Conservation (phyloP, 148 eudicot species). For the Rhododendron molle region DNA sequence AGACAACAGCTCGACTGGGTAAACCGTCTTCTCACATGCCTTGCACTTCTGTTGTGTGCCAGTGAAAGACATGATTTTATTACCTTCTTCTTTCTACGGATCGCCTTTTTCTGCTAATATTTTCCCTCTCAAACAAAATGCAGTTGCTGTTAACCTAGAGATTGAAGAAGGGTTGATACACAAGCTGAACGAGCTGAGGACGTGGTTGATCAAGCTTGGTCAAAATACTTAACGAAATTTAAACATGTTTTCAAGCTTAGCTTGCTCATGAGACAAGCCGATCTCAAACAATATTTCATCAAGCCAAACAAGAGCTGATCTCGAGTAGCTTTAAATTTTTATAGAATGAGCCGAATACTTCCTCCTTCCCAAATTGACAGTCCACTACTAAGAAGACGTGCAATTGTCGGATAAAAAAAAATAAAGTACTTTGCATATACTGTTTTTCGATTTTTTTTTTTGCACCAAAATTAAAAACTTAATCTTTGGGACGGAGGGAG, state of each 20-base stretch:
- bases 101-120: constrained; percentile 3
- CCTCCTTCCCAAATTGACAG: too few species aligned
- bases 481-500: neutral
- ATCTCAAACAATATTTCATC: neutral
- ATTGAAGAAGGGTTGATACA: neutral
- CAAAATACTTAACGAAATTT: neutral
- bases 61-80: constrained; percentile 55
- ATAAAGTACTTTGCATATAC: too few species aligned
- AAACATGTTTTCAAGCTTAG: neutral
- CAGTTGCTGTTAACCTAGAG: neutral
- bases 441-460: too few species aligned
- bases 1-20: constrained; percentile 67
- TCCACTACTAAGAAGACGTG: too few species aligned
- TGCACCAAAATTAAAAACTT: too few species aligned
- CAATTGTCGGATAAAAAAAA: too few species aligned
- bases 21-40: constrained; percentile 89
- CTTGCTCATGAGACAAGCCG: neutral
- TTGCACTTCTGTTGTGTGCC: constrained; percentile 86
- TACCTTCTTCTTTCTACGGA: neutral
- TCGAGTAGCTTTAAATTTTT: neutral
- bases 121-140: neutral
- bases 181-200: neutral
- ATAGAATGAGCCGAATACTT: neutral
- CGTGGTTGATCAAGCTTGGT: neutral
- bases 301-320: neutral